phyloP scores from a whole-genome alignment of 2,329 filamentous ascomycete species.

The Fusarium setosum region DNA sequence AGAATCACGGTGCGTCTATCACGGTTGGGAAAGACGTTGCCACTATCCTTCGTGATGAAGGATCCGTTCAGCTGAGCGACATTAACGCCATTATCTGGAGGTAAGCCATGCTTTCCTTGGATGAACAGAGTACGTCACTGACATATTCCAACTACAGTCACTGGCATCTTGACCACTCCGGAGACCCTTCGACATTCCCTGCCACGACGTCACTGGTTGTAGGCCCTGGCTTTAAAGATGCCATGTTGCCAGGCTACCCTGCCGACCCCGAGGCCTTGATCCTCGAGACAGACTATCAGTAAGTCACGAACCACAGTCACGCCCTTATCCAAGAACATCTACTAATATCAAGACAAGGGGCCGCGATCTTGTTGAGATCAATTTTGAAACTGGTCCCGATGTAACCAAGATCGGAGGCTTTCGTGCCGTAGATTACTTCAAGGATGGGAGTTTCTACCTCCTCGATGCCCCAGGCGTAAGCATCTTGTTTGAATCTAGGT shows the following conservation, averaged over 20 bases:
- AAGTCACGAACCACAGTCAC: accelerated
- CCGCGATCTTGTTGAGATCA: constrained; percentile 14
- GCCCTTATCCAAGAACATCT: accelerated
- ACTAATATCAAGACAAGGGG: not conserved
- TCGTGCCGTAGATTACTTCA: constrained; percentile 23
- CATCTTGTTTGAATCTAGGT: not conserved
- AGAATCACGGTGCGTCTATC: not conserved
- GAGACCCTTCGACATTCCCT: constrained; percentile 27
- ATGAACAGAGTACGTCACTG: not conserved
- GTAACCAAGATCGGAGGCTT: constrained; percentile 14
- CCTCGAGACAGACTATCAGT: constrained; percentile 25
- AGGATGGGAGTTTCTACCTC: constrained; percentile 27
- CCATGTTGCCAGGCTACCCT: constrained; percentile 28
- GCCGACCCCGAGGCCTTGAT: not conserved
- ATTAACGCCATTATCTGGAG: constrained; percentile 32
- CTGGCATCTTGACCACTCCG: constrained; percentile 27
- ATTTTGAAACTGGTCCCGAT: not conserved
- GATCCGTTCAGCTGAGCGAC: not conserved
- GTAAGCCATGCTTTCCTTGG: not conserved
- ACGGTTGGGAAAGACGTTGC: constrained; percentile 20
- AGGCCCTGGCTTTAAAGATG: constrained; percentile 24
- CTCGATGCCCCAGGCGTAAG: constrained; percentile 21
- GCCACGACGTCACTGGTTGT: constrained; percentile 19
- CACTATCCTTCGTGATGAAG: constrained; percentile 8
- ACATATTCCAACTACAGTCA: not conserved